Conservation (phyloP, 495 filamentous ascomycete genomes). For the Podospora tetraspora region DNA sequence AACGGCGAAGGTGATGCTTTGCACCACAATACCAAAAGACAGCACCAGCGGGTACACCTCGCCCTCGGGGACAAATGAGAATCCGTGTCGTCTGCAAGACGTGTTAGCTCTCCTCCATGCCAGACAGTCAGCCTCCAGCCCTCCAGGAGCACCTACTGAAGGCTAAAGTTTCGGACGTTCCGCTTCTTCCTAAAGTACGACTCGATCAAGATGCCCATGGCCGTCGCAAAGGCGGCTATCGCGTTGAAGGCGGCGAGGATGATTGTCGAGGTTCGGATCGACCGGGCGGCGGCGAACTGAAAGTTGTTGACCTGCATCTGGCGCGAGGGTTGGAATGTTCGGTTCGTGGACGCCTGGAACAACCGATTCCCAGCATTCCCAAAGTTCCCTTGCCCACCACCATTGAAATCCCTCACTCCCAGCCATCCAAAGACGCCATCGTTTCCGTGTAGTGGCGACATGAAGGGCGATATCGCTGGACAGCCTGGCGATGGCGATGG, state of each 20-base stretch:
- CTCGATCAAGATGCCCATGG: constrained; percentile 41
- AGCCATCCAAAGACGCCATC: constrained; percentile 36
- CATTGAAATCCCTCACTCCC: constrained; percentile 29
- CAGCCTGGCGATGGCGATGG: constrained; percentile 39
- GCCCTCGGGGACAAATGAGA: constrained; percentile 36
- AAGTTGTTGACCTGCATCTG: constrained; percentile 38
- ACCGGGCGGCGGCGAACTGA: constrained; percentile 40
- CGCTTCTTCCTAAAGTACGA: constrained; percentile 35
- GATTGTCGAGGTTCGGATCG: constrained; percentile 45
- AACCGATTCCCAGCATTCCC: constrained; percentile 23
- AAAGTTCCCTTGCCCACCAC: constrained; percentile 16
- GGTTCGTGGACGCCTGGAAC: constrained; percentile 36
- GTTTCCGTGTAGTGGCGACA: constrained; percentile 32
- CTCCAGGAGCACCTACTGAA: constrained; percentile 20
- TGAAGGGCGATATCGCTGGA: constrained; percentile 24
- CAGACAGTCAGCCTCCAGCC: background rate
- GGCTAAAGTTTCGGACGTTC: constrained; percentile 29
- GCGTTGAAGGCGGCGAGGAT: constrained; percentile 46
- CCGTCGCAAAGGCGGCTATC: constrained; percentile 42
- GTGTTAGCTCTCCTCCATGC: constrained; percentile 12
- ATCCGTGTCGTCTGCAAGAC: constrained; percentile 25
- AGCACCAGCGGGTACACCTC: constrained; percentile 43
- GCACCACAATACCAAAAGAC: constrained; percentile 42
- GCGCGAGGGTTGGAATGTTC: constrained; percentile 15
- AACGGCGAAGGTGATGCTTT: constrained; percentile 42